These are phyloP conservation scores for Phytophthora constricta DNA, from an alignment of 352 stramenopile species.

Conservation along the genomic window DNA sequence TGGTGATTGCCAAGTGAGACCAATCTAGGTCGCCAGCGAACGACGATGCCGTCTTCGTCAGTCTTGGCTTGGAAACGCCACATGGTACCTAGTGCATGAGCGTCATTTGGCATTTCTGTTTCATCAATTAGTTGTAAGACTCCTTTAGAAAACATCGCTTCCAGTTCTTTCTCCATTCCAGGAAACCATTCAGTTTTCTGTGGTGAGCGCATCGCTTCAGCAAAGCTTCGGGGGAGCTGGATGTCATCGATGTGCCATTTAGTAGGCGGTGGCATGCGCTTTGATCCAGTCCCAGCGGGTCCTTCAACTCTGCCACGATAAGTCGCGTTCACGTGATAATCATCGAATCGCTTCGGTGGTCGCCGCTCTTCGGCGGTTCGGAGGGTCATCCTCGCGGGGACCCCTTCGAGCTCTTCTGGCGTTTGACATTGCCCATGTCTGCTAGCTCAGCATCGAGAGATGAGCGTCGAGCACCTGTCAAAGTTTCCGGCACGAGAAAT, in stretches of 20 bases:
- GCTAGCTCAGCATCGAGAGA: constrained; percentile 16
- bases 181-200: not conserved
- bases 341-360: constrained; percentile 1
- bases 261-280: not conserved
- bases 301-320: constrained; percentile 3
- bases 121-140: constrained; percentile 6
- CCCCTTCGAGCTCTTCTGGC: not conserved
- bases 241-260: constrained; percentile 12
- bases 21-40: not conserved
- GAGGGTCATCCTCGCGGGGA: constrained; percentile 1
- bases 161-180: constrained; percentile 5
- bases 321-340: constrained; percentile 12
- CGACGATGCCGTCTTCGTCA: not conserved
- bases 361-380: not conserved
- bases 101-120: not conserved
- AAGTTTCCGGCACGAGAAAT: constrained; percentile 3
- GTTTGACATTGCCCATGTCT: constrained; percentile 7
- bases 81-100: not conserved
- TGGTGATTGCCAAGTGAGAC: constrained; percentile 9
- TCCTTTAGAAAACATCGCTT: constrained; percentile 14
- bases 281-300: no score
- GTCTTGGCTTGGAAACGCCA: constrained; percentile 16
- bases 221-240: not conserved
- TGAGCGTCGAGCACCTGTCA: not conserved
- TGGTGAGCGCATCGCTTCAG: constrained; percentile 1